Evolutionary conservation across 768 basidiomycete genomes (phyloP).

Genomic region (Amanita rubescens): DNA sequence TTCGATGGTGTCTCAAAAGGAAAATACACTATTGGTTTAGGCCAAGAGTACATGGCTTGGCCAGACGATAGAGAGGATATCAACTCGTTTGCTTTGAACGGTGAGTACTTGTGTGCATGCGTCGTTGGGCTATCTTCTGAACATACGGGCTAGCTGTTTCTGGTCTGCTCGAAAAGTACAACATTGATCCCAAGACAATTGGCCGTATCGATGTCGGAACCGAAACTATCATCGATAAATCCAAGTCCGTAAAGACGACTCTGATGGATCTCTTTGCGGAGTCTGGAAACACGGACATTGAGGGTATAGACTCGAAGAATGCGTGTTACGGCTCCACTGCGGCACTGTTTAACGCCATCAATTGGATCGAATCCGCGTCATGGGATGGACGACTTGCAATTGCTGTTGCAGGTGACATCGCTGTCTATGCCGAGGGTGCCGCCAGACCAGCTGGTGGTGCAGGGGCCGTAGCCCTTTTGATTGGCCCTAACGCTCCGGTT

Average conservation of each 20-base stretch:
- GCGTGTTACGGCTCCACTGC: constrained; percentile 99
- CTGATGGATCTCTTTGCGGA: constrained; percentile 97
- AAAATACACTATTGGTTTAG: constrained; percentile 98
- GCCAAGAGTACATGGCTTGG: constrained; percentile 98
- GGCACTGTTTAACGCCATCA: constrained; percentile 96
- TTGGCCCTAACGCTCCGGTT: constrained; percentile 93
- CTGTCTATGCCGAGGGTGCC: constrained; percentile 93
- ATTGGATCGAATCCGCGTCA: constrained; percentile 93
- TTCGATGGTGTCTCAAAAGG: constrained; percentile 93
- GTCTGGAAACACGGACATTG: constrained; percentile 92
- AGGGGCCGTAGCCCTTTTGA: constrained; percentile 89
- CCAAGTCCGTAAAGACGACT: constrained; percentile 96
- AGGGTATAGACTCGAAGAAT: constrained; percentile 98
- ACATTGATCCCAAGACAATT: constrained; percentile 93
- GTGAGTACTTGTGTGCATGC: constrained; percentile 33
- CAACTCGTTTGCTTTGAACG: constrained; percentile 94
- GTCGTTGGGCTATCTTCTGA: background rate
- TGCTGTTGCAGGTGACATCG: constrained; percentile 94
- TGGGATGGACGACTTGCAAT: constrained; percentile 99
- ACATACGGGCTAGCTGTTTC: constrained; percentile 56
- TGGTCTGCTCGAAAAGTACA: constrained; percentile 87
- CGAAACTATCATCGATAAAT: constrained; percentile 99
- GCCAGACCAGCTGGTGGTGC: constrained; percentile 97
- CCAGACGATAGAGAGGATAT: constrained; percentile 98
- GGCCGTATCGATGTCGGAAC: constrained; percentile 98